These are phyloP conservation scores for Hapsidospora chrysogenum DNA, from an alignment of 495 filamentous ascomycete species.

Conservation along the genomic window DNA sequence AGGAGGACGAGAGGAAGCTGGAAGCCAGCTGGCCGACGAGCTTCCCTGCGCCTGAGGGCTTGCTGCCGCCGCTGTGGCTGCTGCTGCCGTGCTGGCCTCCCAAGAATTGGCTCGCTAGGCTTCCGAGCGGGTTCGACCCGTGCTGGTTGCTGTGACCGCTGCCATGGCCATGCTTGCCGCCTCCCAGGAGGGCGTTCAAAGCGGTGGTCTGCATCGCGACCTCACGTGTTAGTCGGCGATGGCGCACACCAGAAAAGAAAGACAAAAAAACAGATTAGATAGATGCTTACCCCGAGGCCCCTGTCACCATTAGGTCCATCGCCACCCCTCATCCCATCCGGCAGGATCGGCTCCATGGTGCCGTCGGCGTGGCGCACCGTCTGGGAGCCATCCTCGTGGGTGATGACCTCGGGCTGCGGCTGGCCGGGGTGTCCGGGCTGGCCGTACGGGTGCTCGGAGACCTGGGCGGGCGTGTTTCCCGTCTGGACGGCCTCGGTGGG, in stretches of 20 bases:
- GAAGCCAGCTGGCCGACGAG: constrained; percentile 29
- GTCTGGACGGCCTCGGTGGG: constrained; percentile 46
- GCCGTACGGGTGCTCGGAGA: constrained; percentile 33
- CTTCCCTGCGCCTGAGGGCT: constrained; percentile 14
- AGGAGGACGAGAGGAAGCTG: constrained; percentile 21
- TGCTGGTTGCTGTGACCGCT: constrained; percentile 11
- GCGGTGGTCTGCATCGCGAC: neutral
- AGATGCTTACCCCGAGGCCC: constrained; percentile 26
- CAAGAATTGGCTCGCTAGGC: constrained; percentile 18
- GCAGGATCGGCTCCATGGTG: constrained; percentile 26
- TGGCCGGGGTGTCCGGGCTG: constrained; percentile 12
- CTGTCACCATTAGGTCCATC: constrained; percentile 21
- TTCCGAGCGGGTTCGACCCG: constrained; percentile 14
- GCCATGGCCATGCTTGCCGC: constrained; percentile 11
- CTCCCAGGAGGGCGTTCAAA: constrained; percentile 5
- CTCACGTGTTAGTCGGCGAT: neutral
- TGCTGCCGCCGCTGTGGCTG: constrained; percentile 11
- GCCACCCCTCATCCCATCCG: constrained; percentile 17
- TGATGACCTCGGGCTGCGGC: constrained; percentile 25
- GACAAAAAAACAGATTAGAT: too few relatives aligned
- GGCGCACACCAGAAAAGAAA: neutral
- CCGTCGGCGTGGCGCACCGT: constrained; percentile 32
- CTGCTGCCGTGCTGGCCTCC: constrained; percentile 14
- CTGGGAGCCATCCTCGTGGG: constrained; percentile 33
- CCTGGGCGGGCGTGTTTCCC: constrained; percentile 28